Evolutionary conservation across 106 monocot genomes (phyloP).

Genomic region (Allium sativum): DNA sequence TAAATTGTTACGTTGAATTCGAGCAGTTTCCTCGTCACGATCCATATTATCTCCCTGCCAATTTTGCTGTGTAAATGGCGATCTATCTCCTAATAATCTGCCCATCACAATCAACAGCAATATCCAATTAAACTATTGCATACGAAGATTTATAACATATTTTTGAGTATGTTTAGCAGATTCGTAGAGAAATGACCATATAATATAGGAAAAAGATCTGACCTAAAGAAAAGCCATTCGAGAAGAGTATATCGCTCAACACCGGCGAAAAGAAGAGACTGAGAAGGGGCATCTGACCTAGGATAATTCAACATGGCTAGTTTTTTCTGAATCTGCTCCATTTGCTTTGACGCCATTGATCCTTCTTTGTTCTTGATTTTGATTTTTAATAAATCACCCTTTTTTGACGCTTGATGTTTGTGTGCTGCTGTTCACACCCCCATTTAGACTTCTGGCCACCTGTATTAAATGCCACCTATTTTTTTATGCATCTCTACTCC

Average conservation of each 20-base stretch:
- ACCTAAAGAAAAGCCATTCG: conserved; percentile 99
- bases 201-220: not conserved
- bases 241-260: conserved; percentile 86
- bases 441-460: no score
- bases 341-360: conserved; percentile 89
- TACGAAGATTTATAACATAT: no score
- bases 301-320: conserved; percentile 52
- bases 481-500: no score
- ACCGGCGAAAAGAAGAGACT: conserved; percentile 93
- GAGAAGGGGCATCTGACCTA: conserved; percentile 64
- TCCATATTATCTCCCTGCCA: conserved; percentile 86
- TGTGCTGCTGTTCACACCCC: no score
- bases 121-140: not conserved
- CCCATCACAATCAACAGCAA: conserved; percentile 3
- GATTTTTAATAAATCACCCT: no score
- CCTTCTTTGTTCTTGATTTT: no score
- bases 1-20: conserved; percentile 64
- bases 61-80: conserved; percentile 82
- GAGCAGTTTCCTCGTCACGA: conserved; percentile 84
- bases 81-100: conserved; percentile 83
- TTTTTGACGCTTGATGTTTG: no score
- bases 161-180: not conserved
- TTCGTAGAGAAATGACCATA: not conserved
- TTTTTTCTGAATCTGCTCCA: conserved; percentile 96
- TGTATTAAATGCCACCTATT: no score